These are phyloP conservation scores for Termitomyces sp. DNA, from an alignment of 768 basidiomycete species.

Conservation along the genomic window DNA sequence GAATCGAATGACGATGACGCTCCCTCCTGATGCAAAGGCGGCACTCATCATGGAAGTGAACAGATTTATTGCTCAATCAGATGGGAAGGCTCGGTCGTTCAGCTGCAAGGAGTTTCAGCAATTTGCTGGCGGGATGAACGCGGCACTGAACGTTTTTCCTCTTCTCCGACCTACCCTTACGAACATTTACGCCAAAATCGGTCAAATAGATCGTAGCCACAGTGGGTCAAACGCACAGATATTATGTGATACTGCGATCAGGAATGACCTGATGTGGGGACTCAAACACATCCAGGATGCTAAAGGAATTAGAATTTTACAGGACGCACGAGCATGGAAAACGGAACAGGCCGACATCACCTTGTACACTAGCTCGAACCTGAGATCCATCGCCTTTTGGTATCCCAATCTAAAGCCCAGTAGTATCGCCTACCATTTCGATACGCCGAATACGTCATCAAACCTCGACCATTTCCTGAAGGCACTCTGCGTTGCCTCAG, in stretches of 20 bases:
- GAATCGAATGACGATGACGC: neutral
- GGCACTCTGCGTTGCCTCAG: constrained; percentile 1
- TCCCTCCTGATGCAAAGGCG: neutral
- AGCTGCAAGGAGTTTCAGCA: neutral
- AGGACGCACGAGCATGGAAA: neutral
- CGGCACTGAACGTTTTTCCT: constrained; percentile 4
- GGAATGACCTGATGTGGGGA: neutral
- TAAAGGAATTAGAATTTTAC: neutral
- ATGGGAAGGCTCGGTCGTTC: neutral
- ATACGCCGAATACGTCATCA: neutral
- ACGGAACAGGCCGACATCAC: neutral
- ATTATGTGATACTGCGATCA: neutral
- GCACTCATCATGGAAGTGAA: neutral
- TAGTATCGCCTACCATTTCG: neutral
- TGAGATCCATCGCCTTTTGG: neutral
- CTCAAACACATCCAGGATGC: neutral
- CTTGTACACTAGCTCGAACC: neutral
- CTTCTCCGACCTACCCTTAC: neutral
- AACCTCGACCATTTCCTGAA: neutral
- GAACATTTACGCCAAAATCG: neutral
- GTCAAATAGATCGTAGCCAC: neutral
- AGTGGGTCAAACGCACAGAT: neutral
- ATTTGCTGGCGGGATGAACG: neutral
- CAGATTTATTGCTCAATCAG: neutral
- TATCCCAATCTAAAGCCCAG: neutral